Evolutionary conservation across 2,329 filamentous ascomycete species (phyloP).

Genomic region (Aspergillus sp.): DNA sequence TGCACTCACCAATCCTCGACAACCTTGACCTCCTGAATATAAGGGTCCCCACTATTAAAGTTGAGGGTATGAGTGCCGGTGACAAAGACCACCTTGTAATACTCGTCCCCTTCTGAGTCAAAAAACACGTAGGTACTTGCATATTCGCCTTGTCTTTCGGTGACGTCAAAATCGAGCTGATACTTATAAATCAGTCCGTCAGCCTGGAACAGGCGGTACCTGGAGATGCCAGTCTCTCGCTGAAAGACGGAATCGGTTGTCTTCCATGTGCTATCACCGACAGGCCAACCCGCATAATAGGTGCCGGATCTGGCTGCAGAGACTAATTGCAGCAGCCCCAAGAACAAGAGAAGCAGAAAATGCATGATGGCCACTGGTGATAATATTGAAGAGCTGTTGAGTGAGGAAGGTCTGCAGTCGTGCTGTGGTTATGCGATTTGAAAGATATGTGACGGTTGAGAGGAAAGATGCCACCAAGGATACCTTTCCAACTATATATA

Average conservation of each 20-base stretch:
- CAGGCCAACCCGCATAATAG: not conserved
- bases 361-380: not conserved
- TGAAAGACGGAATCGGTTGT: not conserved
- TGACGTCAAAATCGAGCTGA: not conserved
- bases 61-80: not conserved
- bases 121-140: not conserved
- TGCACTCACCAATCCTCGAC: not conserved
- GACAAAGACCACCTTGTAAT: not conserved
- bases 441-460: too few species aligned
- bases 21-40: not conserved
- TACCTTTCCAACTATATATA: too few species aligned
- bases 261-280: not conserved
- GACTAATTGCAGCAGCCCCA: not conserved
- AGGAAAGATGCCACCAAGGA: too few species aligned
- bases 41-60: not conserved
- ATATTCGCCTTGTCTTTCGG: not conserved
- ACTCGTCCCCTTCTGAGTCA: not conserved
- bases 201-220: not conserved
- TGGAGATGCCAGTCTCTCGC: not conserved
- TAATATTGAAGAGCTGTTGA: too few species aligned
- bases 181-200: not conserved
- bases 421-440: too few species aligned
- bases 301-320: not conserved
- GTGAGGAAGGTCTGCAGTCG: too few species aligned
- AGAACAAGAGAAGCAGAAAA: not conserved